phyloP scores from a whole-genome alignment of 129 eudicot genomes.

The Ambrosia artemisiifolia region DNA sequence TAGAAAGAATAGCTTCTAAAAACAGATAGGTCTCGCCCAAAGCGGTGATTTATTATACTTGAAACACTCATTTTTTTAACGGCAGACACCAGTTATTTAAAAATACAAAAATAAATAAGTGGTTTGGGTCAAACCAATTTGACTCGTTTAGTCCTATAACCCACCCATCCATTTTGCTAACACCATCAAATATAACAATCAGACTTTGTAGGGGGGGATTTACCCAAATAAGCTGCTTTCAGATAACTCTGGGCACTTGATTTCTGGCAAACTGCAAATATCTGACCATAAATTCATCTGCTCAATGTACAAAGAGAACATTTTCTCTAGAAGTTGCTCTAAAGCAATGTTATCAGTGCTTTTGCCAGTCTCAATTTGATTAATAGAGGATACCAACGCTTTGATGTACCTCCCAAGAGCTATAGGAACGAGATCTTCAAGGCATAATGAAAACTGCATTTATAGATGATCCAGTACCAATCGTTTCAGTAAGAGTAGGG shows the following conservation, averaged over 20 bases:
- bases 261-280: conserved; percentile 74
- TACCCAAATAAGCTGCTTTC: conserved; percentile 88
- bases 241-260: conserved; percentile 72
- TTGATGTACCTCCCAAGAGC: conserved; percentile 90
- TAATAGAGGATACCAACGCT: conserved; percentile 61
- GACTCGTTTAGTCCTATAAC: neutral
- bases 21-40: neutral
- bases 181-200: neutral
- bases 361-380: conserved; percentile 36
- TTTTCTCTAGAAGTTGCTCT: conserved; percentile 76
- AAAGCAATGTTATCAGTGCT: conserved; percentile 36
- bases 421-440: conserved; percentile 95
- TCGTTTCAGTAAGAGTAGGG: conserved; percentile 1
- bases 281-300: conserved; percentile 91
- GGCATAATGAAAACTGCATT: conserved; percentile 93
- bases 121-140: conserved; percentile 1
- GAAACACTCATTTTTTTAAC: too few species aligned
- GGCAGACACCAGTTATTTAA: too few species aligned
- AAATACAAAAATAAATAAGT: too few species aligned
- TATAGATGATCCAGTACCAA: conserved; percentile 12
- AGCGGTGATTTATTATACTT: neutral
- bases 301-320: conserved; percentile 79
- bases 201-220: conserved; percentile 12
- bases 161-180: neutral
- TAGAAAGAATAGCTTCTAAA: neutral